These are phyloP conservation scores for Triticum timopheevii DNA, from an alignment of 176 grass and related monocot species.

Conservation along the genomic window DNA sequence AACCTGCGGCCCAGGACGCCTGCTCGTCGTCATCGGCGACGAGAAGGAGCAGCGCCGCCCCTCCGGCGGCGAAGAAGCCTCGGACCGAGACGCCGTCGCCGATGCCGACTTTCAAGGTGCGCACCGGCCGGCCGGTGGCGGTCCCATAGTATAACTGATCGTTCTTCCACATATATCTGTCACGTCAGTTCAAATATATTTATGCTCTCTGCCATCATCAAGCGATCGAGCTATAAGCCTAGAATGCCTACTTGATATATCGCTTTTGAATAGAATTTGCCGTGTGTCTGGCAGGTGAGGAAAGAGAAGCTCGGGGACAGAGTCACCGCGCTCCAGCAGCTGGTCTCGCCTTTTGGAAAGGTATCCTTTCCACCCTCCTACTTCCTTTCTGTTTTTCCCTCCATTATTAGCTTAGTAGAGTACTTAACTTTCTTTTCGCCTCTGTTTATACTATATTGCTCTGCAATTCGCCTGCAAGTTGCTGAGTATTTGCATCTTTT, in stretches of 20 bases:
- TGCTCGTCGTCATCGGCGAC: conserved; percentile 48
- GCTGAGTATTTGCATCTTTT: conserved; percentile 5
- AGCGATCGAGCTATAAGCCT: background rate
- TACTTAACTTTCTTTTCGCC: background rate
- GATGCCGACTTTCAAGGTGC: conserved; percentile 87
- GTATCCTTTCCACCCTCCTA: conserved; percentile 32
- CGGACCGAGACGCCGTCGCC: conserved; percentile 54
- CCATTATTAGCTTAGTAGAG: background rate
- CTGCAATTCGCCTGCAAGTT: background rate
- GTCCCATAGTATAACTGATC: background rate
- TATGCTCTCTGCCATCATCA: background rate
- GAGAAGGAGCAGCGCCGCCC: conserved; percentile 14
- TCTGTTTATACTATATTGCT: background rate
- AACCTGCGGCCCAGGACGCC: conserved; percentile 27
- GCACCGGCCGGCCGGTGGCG: background rate
- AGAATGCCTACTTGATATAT: background rate
- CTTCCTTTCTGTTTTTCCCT: background rate
- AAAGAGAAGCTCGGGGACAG: conserved; percentile 99
- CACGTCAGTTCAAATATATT: no score
- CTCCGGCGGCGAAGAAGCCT: conserved; percentile 50
- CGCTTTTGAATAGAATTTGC: background rate
- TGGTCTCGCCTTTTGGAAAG: conserved; percentile 99
- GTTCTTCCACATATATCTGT: no score
- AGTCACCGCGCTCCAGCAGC: conserved; percentile 97
- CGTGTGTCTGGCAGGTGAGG: conserved; percentile 54